A percentile compares a stretch with the other conserved stretches of the same genome.
phyloP scores from a whole-genome alignment of 176 grass and related monocot genomes.

The Cymbopogon citratus region DNA sequence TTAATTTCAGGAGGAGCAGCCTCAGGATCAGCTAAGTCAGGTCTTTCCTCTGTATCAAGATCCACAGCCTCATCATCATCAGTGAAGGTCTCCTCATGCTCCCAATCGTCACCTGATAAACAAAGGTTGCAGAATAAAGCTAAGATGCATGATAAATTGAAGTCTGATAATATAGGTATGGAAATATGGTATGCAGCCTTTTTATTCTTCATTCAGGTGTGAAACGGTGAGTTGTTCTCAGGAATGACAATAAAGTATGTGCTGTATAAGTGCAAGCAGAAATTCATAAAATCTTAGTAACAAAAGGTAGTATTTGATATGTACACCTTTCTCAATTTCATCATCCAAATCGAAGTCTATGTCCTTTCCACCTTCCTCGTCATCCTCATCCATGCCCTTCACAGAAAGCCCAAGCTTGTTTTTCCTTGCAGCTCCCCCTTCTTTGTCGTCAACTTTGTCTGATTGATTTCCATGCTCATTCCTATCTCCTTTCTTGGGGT shows the following conservation, averaged over 20 bases:
- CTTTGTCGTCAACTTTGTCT: constrained; percentile 49
- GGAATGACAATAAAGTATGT: constrained; percentile 3
- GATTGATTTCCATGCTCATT: constrained; percentile 48
- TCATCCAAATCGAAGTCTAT: constrained; percentile 73
- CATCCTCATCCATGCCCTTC: constrained; percentile 43
- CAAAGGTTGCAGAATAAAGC: constrained; percentile 21
- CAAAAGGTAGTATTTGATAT: neutral
- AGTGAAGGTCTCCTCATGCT: constrained; percentile 89
- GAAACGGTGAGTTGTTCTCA: constrained; percentile 8
- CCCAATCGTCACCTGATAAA: constrained; percentile 87
- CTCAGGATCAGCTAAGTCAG: constrained; percentile 70
- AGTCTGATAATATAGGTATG: neutral
- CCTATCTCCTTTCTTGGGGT: constrained; percentile 47
- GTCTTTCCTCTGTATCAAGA: constrained; percentile 65
- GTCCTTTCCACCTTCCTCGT: constrained; percentile 53
- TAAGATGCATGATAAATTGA: constrained; percentile 10
- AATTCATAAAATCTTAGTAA: neutral
- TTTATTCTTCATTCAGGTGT: neutral
- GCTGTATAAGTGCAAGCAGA: neutral
- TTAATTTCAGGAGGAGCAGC: constrained; percentile 79
- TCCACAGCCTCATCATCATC: constrained; percentile 82
- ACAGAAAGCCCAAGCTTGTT: constrained; percentile 33
- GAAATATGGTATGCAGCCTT: neutral
- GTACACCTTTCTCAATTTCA: constrained; percentile 78
- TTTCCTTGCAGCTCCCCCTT: constrained; percentile 41